Conservation (phyloP, 306 rosid species). For the Citrullus mucosospermus region DNA sequence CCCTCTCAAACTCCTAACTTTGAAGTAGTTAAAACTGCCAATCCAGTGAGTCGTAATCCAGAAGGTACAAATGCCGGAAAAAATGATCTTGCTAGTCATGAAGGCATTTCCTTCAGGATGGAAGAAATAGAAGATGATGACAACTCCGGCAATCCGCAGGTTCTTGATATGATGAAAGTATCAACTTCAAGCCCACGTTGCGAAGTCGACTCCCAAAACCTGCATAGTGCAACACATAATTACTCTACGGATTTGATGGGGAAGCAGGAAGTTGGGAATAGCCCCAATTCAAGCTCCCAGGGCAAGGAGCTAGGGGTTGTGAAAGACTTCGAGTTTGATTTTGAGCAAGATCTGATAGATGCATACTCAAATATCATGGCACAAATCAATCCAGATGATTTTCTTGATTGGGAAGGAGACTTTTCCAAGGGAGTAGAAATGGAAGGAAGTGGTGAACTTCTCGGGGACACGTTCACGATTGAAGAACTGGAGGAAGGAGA, state of each 20-base stretch:
- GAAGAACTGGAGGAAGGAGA: constrained; percentile 82
- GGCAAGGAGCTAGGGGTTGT: constrained; percentile 16
- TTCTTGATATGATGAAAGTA: constrained; percentile 43
- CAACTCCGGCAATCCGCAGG: constrained; percentile 22
- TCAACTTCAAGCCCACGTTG: constrained; percentile 24
- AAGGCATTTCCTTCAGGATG: constrained; percentile 52
- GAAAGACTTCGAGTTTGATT: constrained; percentile 32
- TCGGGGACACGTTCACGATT: constrained; percentile 11
- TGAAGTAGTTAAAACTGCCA: constrained; percentile 39
- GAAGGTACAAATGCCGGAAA: constrained; percentile 18
- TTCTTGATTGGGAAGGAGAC: constrained; percentile 39
- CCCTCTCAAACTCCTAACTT: constrained; percentile 52
- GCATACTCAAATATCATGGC: constrained; percentile 39
- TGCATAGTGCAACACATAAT: constrained; percentile 13
- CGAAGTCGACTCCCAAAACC: constrained; percentile 11
- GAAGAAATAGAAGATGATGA: constrained; percentile 61
- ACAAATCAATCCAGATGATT: constrained; percentile 45
- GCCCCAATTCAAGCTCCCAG: constrained; percentile 13
- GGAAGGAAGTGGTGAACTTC: constrained; percentile 16
- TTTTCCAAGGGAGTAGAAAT: constrained; percentile 21
- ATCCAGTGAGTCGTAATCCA: constrained; percentile 19
- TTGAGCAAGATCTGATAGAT: constrained; percentile 51
- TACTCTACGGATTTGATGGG: constrained; percentile 22
- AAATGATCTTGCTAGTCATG: constrained; percentile 17
- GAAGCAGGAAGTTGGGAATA: constrained; percentile 20